phyloP scores from a whole-genome alignment of 1,284 basidiomycete species.

The Chalciporus sp. region DNA sequence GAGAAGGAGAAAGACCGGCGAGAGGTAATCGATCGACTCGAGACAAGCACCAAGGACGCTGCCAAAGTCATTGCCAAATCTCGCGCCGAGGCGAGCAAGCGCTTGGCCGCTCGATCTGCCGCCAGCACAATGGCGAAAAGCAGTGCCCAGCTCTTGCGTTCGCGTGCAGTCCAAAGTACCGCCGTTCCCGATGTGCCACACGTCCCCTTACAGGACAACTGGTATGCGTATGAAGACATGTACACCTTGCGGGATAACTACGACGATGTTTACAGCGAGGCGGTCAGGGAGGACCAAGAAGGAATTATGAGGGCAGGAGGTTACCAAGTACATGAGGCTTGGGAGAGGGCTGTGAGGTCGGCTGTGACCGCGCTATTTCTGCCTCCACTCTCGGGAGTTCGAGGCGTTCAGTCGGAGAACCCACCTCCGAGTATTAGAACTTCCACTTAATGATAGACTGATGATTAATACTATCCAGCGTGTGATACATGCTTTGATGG shows the following conservation, averaged over 20 bases:
- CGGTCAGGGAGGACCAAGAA: constrained; percentile 73
- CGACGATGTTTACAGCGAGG: constrained; percentile 72
- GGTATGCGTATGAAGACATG: constrained; percentile 74
- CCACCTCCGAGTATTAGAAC: constrained; percentile 2
- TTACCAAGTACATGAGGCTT: constrained; percentile 80
- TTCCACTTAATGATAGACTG: constrained; percentile 9
- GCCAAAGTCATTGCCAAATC: constrained; percentile 68
- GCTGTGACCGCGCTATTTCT: constrained; percentile 79
- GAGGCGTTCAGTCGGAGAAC: constrained; percentile 2
- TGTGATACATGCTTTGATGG: background rate
- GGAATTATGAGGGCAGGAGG: constrained; percentile 86
- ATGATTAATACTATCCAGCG: background rate
- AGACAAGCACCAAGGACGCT: constrained; percentile 73
- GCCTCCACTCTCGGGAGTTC: constrained; percentile 39
- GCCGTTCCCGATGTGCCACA: constrained; percentile 77
- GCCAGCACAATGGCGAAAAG: constrained; percentile 49
- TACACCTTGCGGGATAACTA: constrained; percentile 60
- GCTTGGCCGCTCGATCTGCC: constrained; percentile 55
- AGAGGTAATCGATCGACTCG: constrained; percentile 80
- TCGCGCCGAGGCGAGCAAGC: constrained; percentile 62
- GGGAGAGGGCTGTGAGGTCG: constrained; percentile 80
- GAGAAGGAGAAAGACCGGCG: constrained; percentile 74
- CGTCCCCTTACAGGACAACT: constrained; percentile 72
- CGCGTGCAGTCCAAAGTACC: constrained; percentile 56
- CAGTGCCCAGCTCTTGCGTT: constrained; percentile 54